phyloP scores from a whole-genome alignment of 202 grass and related monocot species.

The Cymbopogon flexuosus region DNA sequence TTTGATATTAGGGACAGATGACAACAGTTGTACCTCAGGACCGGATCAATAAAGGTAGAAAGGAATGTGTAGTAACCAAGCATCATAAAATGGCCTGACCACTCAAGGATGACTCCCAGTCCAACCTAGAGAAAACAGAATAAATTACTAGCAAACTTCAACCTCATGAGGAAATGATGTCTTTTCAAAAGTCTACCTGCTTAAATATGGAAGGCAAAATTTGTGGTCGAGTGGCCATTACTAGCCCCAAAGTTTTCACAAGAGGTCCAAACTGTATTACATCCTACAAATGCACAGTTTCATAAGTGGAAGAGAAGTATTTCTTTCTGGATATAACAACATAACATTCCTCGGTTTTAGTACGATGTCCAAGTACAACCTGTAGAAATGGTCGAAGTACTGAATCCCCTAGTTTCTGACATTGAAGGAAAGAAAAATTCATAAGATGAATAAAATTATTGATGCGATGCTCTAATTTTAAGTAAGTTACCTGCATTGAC shows the following conservation, averaged over 20 bases:
- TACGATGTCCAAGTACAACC: constrained; percentile 41
- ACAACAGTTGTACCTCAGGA: constrained; percentile 39
- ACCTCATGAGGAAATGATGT: background rate
- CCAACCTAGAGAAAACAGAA: constrained; percentile 54
- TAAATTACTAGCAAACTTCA: background rate
- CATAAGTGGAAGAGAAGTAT: background rate
- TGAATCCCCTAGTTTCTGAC: constrained; percentile 70
- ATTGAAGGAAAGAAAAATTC: constrained; percentile 17
- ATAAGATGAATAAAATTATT: constrained; percentile 23
- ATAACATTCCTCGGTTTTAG: background rate
- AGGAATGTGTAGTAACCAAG: constrained; percentile 90
- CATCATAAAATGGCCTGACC: constrained; percentile 84
- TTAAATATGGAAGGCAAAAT: constrained; percentile 90
- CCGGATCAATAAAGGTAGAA: constrained; percentile 55
- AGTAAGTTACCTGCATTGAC: constrained; percentile 70
- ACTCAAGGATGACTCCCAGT: constrained; percentile 71
- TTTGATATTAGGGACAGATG: constrained; percentile 17
- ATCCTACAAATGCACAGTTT: constrained; percentile 48
- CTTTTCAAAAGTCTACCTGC: constrained; percentile 46
- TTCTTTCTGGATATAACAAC: constrained; percentile 1
- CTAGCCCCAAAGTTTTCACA: constrained; percentile 74
- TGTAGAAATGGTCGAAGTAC: constrained; percentile 87
- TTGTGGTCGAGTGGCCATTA: constrained; percentile 66
- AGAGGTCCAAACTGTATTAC: constrained; percentile 94
- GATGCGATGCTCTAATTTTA: constrained; percentile 21